Conservation (phyloP, 768 basidiomycete genomes). For the Agaricus blazei region DNA sequence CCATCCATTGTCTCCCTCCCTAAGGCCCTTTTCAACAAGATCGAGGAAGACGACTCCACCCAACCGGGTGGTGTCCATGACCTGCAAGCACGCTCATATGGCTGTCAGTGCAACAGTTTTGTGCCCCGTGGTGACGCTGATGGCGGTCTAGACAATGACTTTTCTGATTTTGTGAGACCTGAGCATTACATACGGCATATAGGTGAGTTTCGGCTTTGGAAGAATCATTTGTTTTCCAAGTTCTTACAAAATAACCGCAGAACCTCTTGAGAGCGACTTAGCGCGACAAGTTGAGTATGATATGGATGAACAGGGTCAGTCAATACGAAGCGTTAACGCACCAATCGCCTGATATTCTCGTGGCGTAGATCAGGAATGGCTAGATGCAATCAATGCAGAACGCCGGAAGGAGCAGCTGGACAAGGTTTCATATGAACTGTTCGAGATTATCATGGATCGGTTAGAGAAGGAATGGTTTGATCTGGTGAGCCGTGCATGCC, state of each 20-base stretch:
- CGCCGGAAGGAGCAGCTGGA: constrained; percentile 72
- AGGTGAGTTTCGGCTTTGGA: constrained; percentile 40
- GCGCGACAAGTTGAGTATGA: constrained; percentile 96
- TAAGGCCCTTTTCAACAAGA: constrained; percentile 61
- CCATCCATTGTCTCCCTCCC: constrained; percentile 39
- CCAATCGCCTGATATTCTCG: not conserved
- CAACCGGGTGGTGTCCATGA: constrained; percentile 63
- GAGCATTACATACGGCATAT: constrained; percentile 91
- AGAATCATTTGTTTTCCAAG: not conserved
- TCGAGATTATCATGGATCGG: constrained; percentile 96
- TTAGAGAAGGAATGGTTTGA: constrained; percentile 99
- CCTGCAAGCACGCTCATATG: constrained; percentile 59
- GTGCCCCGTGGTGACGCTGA: not conserved
- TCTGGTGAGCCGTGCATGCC: constrained; percentile 47
- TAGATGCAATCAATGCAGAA: constrained; percentile 78
- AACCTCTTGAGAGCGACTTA: constrained; percentile 90
- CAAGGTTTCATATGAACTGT: constrained; percentile 74
- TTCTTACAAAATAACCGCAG: constrained; percentile 31
- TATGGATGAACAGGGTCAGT: constrained; percentile 96
- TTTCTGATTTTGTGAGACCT: constrained; percentile 67
- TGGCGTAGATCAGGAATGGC: constrained; percentile 84
- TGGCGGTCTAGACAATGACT: constrained; percentile 41
- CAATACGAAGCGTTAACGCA: not conserved
- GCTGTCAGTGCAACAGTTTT: constrained; percentile 48
- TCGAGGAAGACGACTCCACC: constrained; percentile 58